Base-by-base conservation (phyloP, 345 rosid species). In the Pistacia atlantica region DNA sequence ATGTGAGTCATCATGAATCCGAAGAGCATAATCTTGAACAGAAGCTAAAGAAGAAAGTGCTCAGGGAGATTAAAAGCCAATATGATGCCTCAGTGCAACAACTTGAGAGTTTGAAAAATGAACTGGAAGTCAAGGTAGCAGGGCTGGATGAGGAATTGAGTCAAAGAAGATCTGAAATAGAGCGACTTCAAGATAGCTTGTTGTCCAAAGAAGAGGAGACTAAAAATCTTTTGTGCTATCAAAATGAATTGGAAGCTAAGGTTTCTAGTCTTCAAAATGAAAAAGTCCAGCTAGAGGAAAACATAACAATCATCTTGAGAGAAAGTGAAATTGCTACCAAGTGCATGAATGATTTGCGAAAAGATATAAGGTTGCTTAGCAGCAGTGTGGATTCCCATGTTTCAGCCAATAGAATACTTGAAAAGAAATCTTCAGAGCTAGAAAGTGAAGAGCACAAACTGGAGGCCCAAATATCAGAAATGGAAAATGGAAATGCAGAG, bases 261-360 rank as follows among this genome's bases (percentile, higher is more conserved):
- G 68, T 84, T 38, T 70, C 73, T 56, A 67, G 69, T 63, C 88
- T 87, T 11, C 74, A 76, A 52, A 78, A 75, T 49, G 89, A 84
- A 75, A 87, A 81, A 6, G 42, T 10, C 65, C 84, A 78, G 71
- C 73, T 86, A 13, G 85, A 86, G 72, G 84, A 77, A 65, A 78
- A 82, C 45, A 46, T 83, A 75, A 80, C 84, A 74, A 69, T 62
- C 48, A 63, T 76, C 49, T 69, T 4, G 2, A 77, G 77, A 73
- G 88, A 83, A 81, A 83, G 80, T 58, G 82, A 79, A 58, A 78
- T 78, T 14, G 82, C 88, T 6, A 25, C 85, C 0, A 89, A 79
- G 75, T 79, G 87, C 83, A 59, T 87, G 73, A 73, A 79, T 66
- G 89, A 83, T 59, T 33, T 87, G 80, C 82, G 68, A 73, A 86